Evolutionary conservation across 1,139 yeast genomes (phyloP).

Genomic region (Hyphopichia fennica): DNA sequence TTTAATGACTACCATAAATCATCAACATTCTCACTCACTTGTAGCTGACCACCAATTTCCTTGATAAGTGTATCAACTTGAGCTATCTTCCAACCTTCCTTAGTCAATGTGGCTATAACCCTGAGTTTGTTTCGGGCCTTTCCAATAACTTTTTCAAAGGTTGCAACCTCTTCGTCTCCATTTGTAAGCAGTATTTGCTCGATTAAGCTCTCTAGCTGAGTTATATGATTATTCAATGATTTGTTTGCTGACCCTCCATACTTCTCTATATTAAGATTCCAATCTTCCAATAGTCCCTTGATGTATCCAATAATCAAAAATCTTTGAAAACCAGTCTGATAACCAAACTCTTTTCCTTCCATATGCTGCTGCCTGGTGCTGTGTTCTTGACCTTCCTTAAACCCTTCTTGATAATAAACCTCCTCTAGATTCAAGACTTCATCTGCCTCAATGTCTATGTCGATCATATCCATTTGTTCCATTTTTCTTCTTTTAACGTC

Average conservation of each 20-base stretch:
- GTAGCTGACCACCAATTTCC: conserved; percentile 41
- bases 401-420: conserved; percentile 62
- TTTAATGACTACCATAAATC: conserved; percentile 49
- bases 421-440: conserved; percentile 55
- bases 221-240: conserved; percentile 22
- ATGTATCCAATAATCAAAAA: conserved; percentile 65
- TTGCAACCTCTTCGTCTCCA: conserved; percentile 48
- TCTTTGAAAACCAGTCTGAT: conserved; percentile 77
- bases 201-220: conserved; percentile 25
- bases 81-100: conserved; percentile 33
- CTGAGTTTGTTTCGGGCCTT: conserved; percentile 57
- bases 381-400: conserved; percentile 51
- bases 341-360: conserved; percentile 78
- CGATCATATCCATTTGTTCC: conserved; percentile 5
- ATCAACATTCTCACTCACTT: conserved; percentile 39
- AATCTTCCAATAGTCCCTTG: conserved; percentile 48
- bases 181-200: conserved; percentile 31
- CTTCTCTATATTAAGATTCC: conserved; percentile 24
- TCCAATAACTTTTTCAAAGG: conserved; percentile 41
- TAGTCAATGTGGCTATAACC: conserved; percentile 37
- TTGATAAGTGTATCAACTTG: conserved; percentile 33
- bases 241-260: conserved; percentile 14
- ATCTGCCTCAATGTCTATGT: conserved; percentile 39
- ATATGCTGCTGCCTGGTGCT: conserved; percentile 41
- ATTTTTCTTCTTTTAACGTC: conserved; percentile 3